Base-by-base conservation (phyloP, 108 stramenopile genomes). In the Aurantiochytrium sp. region DNA sequence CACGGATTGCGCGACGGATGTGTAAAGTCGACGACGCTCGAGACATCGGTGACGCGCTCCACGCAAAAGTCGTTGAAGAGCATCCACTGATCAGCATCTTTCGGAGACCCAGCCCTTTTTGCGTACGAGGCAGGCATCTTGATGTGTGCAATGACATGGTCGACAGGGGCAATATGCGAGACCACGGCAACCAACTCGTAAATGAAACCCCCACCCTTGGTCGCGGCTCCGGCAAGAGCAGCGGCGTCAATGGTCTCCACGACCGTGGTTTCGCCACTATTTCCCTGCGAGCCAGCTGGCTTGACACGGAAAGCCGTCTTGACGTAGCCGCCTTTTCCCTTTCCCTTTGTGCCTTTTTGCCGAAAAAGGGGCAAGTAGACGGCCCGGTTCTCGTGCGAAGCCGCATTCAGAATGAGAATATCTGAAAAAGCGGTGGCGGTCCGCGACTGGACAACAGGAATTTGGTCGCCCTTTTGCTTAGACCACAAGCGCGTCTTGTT, bases 41-140 rank as follows among this genome's bases (percentile, higher is more conserved):
- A 94, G 28, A 93, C 89, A 10, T 91, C 58, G 5, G 94, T 92
- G 16, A 93, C 89, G 0, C 92, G 87, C 14, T 69, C 64, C 5
- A 96, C 95, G 57, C 93, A 90, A 83, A 95, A 96, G 25, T 96
- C 95, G 91, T 97, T 97, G 88, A 94, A 91, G 8, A 96, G 92
- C 72, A 96, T 44, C 97, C 97, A 97, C 21, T 92, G 91, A 59
- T 89, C 90, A 28, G 58, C 83, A 3, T n/a, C 73, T 23, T 59
- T 29, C 12, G 12, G 87, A 58, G 23, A 23, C 5, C 57, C 87
- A 2, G 57, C 87, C 25, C 29, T 8, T 18, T 58, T 16, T 2
- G 57, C 87, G 23, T 87, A 25, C 5, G 12, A 14, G 12, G 53
- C 8, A 23, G 23, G 23, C 0, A 87, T 42, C 28, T 83, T 83